These are phyloP conservation scores for Diversispora epigaea DNA, from an alignment of 192 early-diverging fungal species.

Conservation along the genomic window DNA sequence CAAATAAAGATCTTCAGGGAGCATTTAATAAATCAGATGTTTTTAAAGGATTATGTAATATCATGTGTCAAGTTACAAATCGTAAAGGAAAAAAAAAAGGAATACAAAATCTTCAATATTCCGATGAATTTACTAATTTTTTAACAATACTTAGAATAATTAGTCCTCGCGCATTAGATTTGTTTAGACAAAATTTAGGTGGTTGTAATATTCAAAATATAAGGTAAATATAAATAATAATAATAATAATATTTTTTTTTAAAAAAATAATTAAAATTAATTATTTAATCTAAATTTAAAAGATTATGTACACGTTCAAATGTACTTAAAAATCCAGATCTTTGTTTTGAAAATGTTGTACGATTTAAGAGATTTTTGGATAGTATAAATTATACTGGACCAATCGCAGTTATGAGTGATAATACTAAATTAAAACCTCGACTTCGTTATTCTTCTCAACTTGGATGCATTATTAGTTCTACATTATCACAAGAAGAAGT, in stretches of 20 bases:
- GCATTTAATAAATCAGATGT: not conserved
- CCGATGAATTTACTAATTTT: too few species aligned
- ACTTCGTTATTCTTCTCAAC: not conserved
- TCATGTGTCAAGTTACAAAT: not conserved
- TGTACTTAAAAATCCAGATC: not conserved
- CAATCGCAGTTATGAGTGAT: not conserved
- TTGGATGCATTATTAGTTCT: not conserved
- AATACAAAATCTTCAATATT: too few species aligned
- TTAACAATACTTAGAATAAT: too few species aligned
- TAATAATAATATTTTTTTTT: not conserved
- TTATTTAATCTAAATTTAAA: too few species aligned
- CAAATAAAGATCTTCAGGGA: not conserved
- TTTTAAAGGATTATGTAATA: not conserved
- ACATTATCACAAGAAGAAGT: not conserved
- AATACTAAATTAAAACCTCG: not conserved
- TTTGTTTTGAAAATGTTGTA: slow-evolving; percentile 15
- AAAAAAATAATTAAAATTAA: too few species aligned
- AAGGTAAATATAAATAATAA: too few species aligned
- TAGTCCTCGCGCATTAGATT: too few species aligned
- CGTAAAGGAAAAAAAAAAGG: not conserved
- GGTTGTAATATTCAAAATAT: too few species aligned
- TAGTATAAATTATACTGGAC: not conserved
- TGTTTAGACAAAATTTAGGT: too few species aligned
- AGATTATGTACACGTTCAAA: not conserved
- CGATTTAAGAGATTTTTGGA: not conserved